Evolutionary conservation across 768 basidiomycete genomes (phyloP), one percentile per base, ranked within the genome.

Genomic region (Chalciporus sphaerocephalus): DNA sequence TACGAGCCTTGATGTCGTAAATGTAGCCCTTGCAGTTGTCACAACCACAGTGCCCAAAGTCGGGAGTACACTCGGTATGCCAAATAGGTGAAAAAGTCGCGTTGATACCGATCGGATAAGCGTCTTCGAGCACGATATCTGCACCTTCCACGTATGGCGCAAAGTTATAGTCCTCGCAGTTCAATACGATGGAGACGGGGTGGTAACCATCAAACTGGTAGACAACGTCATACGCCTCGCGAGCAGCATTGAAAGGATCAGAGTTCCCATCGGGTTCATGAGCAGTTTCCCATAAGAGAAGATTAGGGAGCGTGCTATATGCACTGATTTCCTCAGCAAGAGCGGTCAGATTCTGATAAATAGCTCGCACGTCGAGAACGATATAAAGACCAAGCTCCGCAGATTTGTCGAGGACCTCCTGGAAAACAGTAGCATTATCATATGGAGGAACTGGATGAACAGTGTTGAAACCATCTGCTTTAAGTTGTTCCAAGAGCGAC

Each of bases 331-430:
- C 76, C 37, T 75, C 72, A 2, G 75, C 74, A 6, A 90, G 81
- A 1, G 74, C 71, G 9, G 78, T 74, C 25, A 69, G 46, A 60
- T 90, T 81, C 70, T 73, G 74, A 63, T 88, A 89, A 4, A 72
- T 72, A 73, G 61, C 64, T 55, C 87, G 75, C 86, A 92, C 85
- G 56, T 91, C 87, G 53, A 86, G 90, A 74, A 90, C 81, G 24
- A 91, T 63, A 55, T 83, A 90, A 3, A 80, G 50, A 25, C 60
- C 60, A 5, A 56, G 46, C 16, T 52, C 52, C 8, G 33, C 3
- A 4, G 61, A 42, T 28, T 2, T 51, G 13, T 56, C 32, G n/a
- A 66, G 38, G 3, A 55, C 43, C 35, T 64, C 42, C 24, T 55
- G 17, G 22, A 59, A 53, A 8, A 21, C 64, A 0, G 81, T 79